A percentile compares a stretch with the other conserved stretches of the same genome.
Conservation (phyloP, 2,329 filamentous ascomycete species). For the Alternaria postmessia region DNA sequence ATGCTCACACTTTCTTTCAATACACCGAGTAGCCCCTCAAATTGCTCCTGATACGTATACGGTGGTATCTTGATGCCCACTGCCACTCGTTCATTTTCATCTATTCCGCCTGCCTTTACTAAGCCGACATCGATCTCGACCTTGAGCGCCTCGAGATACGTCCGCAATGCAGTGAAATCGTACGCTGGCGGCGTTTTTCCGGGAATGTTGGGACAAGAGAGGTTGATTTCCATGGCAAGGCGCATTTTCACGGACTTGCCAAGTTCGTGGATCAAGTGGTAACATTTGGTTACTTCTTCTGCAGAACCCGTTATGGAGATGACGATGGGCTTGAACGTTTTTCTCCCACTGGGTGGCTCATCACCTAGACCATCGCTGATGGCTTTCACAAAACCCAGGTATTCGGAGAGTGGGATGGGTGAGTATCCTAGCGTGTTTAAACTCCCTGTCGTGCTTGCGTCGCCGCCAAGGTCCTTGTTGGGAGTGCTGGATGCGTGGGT, state of each 20-base stretch:
- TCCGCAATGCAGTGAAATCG: conserved; percentile 57
- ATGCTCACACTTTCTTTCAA: conserved; percentile 51
- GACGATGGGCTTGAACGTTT: conserved; percentile 66
- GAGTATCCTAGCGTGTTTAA: conserved; percentile 81
- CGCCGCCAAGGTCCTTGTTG: conserved; percentile 26
- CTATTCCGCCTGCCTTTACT: conserved; percentile 12
- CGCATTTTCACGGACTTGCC: conserved; percentile 50
- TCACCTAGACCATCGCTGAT: conserved; percentile 51
- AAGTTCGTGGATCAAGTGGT: conserved; percentile 56
- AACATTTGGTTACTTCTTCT: conserved; percentile 65
- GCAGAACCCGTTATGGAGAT: conserved; percentile 74
- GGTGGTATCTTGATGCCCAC: conserved; percentile 79
- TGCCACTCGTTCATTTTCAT: conserved; percentile 48
- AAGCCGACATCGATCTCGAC: conserved; percentile 34
- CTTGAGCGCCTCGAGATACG: conserved; percentile 64
- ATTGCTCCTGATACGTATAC: conserved; percentile 75
- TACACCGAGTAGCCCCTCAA: conserved; percentile 63
- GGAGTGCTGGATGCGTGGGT: conserved; percentile 40
- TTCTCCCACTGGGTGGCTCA: conserved; percentile 1
- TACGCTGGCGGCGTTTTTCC: conserved; percentile 76
- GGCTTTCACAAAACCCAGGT: conserved; percentile 64
- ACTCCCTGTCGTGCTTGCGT: conserved; percentile 38
- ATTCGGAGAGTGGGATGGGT: conserved; percentile 66
- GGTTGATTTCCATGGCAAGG: conserved; percentile 77
- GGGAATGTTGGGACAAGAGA: conserved; percentile 80